Conservation (phyloP, 306 rosid species). For the Elaeagnus macrophylla region DNA sequence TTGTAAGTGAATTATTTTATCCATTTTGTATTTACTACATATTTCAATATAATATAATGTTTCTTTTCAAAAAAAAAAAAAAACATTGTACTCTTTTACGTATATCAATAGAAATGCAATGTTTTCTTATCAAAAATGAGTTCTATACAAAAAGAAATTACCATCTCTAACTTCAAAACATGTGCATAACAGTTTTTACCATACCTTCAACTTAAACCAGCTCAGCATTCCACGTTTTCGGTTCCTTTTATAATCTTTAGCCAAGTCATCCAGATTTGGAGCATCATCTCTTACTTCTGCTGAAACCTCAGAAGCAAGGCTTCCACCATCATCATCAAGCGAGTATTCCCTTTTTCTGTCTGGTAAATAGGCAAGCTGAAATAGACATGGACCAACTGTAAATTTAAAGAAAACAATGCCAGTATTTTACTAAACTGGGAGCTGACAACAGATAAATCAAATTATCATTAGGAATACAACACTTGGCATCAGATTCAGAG, state of each 20-base stretch:
- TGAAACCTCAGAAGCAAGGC: constrained; percentile 54
- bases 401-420: background rate
- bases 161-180: constrained; percentile 13
- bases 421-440: constrained; percentile 2
- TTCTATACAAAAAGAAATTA: background rate
- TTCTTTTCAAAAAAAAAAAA: no score
- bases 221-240: constrained; percentile 71
- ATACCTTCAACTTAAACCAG: constrained; percentile 73
- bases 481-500: constrained; percentile 9
- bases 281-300: constrained; percentile 48
- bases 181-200: constrained; percentile 10
- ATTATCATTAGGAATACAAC: background rate
- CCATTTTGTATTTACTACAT: no score
- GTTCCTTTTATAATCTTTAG: constrained; percentile 55
- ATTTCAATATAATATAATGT: no score
- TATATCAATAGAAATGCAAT: no score
- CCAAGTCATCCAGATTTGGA: constrained; percentile 60
- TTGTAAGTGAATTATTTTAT: no score
- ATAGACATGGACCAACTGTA: constrained; percentile 16
- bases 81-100: no score
- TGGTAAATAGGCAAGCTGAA: constrained; percentile 84
- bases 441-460: background rate
- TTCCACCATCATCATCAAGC: constrained; percentile 56
- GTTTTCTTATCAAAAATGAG: no score
- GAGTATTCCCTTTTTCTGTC: constrained; percentile 60